Evolutionary conservation across 1,284 basidiomycete genomes (phyloP), one percentile per base, ranked within the genome.

Genomic region (Apiotrichum siamense): DNA sequence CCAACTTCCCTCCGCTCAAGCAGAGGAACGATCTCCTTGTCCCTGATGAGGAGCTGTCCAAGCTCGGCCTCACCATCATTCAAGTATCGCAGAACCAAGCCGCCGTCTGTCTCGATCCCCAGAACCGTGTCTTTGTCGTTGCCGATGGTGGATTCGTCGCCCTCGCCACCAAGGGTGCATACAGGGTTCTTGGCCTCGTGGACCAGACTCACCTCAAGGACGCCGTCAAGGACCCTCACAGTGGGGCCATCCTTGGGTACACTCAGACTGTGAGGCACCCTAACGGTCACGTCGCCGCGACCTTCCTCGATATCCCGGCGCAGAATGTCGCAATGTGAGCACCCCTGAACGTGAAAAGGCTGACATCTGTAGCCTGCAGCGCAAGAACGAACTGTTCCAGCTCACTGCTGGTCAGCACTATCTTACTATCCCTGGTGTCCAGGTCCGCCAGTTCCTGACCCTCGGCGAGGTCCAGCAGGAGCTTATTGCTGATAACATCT

Each of bases 31-130:
- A n/a, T 11, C 17, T 46, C 18, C 45, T 55, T 7, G 44, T 52
- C 11, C 43, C 54, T 11, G 44, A 55, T 43, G 21, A 29, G 38
- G 20, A 37, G 24, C 49, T 55, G 4, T 40, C 39, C 31, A 48
- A 44, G 21, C 54, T 55, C 7, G 54, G 54, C 29, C 43, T 55
- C 9, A 55, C 54, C 13, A 46, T 55, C 18, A 47, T 55, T 2
- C 54, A 55, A 36, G 54, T 55, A 11, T 44, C 54, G 31, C 54
- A 55, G 43, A 55, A 55, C 42, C 54, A 55, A 47, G 54, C 54
- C 0, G 54, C 54, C 2, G 54, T 55, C 2, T 55, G 54, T 31
- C 42, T 55, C 41, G 54, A 55, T 40, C 54, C 54, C 10, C 49
- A 52, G 33, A 51, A 43, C 43, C 49, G 50, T 20, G 54, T 55